Evolutionary conservation across 306 rosid genomes (phyloP).

Genomic region (Castanopsis chinensis): DNA sequence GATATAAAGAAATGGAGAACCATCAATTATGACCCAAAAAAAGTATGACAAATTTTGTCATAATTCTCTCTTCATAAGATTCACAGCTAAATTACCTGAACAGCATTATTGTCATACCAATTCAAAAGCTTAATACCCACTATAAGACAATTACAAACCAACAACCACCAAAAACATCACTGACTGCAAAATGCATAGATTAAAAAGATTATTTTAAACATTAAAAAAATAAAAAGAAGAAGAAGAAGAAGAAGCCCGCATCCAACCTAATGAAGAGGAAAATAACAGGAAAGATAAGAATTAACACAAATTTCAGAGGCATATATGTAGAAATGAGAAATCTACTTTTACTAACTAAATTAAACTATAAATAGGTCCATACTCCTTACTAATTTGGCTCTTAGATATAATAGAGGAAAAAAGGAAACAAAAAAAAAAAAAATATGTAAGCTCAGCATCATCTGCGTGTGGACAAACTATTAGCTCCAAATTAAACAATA

Average conservation of each 20-base stretch:
- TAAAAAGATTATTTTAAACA: neutral
- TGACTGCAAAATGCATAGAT: neutral
- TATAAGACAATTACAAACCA: neutral
- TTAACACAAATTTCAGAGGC: neutral
- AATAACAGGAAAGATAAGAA: neutral
- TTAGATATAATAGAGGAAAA: neutral
- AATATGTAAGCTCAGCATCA: neutral
- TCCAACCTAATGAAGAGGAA: neutral
- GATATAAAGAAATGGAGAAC: neutral
- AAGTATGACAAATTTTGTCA: neutral
- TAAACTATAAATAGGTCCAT: neutral
- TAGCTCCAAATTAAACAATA: neutral
- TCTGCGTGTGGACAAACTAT: neutral
- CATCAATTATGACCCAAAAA: constrained; percentile 1
- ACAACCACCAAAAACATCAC: neutral
- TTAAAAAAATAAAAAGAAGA: neutral
- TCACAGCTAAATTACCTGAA: neutral
- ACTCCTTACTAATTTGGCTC: neutral
- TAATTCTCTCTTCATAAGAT: neutral
- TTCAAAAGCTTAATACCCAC: neutral
- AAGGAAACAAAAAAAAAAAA: neutral
- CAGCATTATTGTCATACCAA: neutral
- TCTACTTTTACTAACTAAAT: neutral
- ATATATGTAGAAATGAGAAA: neutral
- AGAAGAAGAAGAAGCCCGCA: neutral